Percentiles rank a stretch among this genome's conserved stretches.
Evolutionary conservation across 75 land plant genomes (phyloP).

Genomic region (Cryptomeria japonica): DNA sequence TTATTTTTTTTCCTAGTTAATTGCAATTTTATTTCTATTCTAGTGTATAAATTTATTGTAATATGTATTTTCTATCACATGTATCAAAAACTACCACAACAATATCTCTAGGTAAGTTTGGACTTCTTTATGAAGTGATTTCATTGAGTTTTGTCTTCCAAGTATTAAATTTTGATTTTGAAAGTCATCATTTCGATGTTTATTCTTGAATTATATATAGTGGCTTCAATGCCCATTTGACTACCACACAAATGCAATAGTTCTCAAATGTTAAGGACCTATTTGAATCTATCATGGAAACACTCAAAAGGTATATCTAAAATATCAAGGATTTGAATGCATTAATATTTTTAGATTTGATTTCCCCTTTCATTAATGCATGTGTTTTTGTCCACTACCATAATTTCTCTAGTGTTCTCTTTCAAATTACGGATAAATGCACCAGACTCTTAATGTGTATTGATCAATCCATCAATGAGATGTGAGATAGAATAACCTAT

Average conservation of each 20-base stretch:
- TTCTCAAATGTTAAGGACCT: constrained; percentile 45
- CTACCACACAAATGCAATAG: constrained; percentile 50
- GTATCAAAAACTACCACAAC: constrained; percentile 65
- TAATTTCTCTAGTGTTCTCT: too few relatives aligned
- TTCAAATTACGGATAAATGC: too few relatives aligned
- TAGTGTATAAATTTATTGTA: background rate
- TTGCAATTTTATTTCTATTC: background rate
- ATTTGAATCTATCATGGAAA: constrained; percentile 33
- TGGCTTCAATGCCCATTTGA: constrained; percentile 91
- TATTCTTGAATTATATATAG: constrained; percentile 28
- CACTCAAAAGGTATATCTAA: too few relatives aligned
- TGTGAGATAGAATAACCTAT: too few relatives aligned
- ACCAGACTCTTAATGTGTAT: too few relatives aligned
- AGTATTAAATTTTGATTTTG: background rate
- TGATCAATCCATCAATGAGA: too few relatives aligned
- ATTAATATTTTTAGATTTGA: too few relatives aligned
- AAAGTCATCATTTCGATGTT: background rate
- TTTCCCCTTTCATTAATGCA: too few relatives aligned
- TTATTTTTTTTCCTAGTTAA: background rate
- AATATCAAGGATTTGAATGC: too few relatives aligned
- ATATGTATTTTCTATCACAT: constrained; percentile 21
- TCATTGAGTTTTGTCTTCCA: background rate
- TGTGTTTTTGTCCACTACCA: too few relatives aligned
- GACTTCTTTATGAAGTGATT: too few relatives aligned
- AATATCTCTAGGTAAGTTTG: constrained; percentile 47